These are phyloP conservation scores for Cercospora sp. DNA, from an alignment of 2,329 filamentous ascomycete genomes.

Conservation along the genomic window DNA sequence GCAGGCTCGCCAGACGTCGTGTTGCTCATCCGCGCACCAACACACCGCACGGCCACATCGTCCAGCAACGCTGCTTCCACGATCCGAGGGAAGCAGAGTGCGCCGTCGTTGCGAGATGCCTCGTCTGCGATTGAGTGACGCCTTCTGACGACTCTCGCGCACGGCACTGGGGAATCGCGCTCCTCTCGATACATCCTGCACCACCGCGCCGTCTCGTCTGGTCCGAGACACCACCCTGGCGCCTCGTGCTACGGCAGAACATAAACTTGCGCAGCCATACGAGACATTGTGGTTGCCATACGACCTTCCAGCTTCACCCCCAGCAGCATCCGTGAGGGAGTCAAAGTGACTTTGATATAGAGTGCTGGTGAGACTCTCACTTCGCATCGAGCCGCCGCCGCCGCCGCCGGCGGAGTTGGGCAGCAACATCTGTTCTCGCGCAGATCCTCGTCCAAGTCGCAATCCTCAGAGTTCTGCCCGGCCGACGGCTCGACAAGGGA, in stretches of 20 bases:
- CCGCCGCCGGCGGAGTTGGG: not conserved
- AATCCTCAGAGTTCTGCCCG: not conserved
- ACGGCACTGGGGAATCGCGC: slow-evolving; percentile 3
- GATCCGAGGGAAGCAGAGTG: too few relatives aligned
- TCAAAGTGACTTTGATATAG: not conserved
- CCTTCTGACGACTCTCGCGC: slow-evolving; percentile 10
- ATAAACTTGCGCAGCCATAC: not conserved
- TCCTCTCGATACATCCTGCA: not conserved
- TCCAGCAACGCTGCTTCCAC: not conserved
- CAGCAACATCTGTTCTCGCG: slow-evolving; percentile 2
- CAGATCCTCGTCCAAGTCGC: slow-evolving; percentile 12
- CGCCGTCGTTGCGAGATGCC: not conserved
- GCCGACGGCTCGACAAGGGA: slow-evolving; percentile 1
- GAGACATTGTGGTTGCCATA: too few relatives aligned
- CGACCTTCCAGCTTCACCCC: not conserved
- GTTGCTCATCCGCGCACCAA: not conserved
- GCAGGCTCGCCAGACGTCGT: not conserved
- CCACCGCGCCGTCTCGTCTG: not conserved
- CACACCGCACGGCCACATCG: not conserved
- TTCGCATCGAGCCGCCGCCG: not conserved
- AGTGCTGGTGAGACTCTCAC: not conserved
- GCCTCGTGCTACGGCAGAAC: not conserved
- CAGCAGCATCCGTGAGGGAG: not conserved
- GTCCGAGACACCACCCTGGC: not conserved
- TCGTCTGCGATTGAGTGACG: slow-evolving; percentile 8